Evolutionary conservation across 495 filamentous ascomycete genomes (phyloP).

Genomic region (Xylaria venustula): DNA sequence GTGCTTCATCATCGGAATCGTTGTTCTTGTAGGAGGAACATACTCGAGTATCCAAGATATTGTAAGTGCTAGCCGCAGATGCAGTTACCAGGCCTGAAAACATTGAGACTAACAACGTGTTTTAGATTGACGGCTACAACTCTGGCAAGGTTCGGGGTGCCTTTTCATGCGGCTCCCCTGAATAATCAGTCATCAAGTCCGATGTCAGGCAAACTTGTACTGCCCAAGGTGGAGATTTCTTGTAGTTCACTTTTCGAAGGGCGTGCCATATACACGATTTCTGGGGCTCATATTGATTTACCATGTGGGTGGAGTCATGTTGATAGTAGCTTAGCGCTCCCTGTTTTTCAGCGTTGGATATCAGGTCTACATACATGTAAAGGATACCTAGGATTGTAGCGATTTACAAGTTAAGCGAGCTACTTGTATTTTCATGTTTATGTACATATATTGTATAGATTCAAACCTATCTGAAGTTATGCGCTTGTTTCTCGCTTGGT

Average conservation of each 20-base stretch:
- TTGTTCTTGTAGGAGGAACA: slow-evolving; percentile 57
- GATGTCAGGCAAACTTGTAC: neutral
- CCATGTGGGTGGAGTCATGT: too few relatives aligned
- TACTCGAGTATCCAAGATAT: slow-evolving; percentile 58
- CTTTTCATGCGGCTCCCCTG: slow-evolving; percentile 3
- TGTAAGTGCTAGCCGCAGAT: slow-evolving; percentile 42
- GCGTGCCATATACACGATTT: neutral
- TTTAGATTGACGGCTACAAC: slow-evolving; percentile 6
- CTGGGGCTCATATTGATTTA: too few relatives aligned
- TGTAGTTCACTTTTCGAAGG: neutral
- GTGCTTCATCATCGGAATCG: slow-evolving; percentile 54
- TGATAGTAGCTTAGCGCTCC: neutral
- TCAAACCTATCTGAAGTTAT: neutral
- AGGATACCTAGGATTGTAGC: neutral
- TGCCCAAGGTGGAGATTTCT: neutral
- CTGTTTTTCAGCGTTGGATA: neutral
- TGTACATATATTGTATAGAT: neutral
- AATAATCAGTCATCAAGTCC: neutral
- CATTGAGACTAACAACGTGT: neutral
- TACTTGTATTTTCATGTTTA: neutral
- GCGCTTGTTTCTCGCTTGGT: too few relatives aligned
- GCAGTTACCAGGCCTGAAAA: too few relatives aligned
- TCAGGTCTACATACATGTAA: neutral
- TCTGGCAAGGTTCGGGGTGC: neutral
- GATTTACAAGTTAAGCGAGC: neutral